Evolutionary conservation across 2,329 filamentous ascomycete species (phyloP), one percentile per base, ranked within the genome.

Genomic region (Colletotrichum euphorbiae): DNA sequence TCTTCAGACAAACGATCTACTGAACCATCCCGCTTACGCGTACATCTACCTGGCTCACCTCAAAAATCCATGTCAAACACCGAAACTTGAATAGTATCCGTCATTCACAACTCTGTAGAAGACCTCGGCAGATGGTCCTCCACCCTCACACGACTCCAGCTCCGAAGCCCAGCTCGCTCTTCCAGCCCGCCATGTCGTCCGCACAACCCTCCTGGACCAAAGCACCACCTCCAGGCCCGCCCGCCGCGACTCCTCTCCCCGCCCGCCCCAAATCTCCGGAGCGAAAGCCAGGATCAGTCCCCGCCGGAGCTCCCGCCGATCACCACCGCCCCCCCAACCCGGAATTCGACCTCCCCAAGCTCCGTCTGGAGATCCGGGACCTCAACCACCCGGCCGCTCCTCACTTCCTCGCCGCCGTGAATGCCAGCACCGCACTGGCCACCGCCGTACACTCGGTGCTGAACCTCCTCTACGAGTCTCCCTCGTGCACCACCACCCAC

Each of bases 401-500:
- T 36, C 80, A 88, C 70, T 97, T 97, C 79, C 87, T 97, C 67
- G 78, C 80, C 58, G 81, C 89, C 43, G 81, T 93, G 70, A 86
- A 92, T 75, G 85, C 90, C 61, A 80, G 88, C 42, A 80, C 83
- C 17, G 86, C 90, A 58, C 82, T 97, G 48, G 80, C 87, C 59
- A 78, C 81, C 12, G 89, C 91, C 65, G 86, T 94, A 36, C 78
- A 85, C 56, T 86, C 87, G 70, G 93, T 98, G 15, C 85, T 96
- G 55, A 81, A 83, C 33, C 85, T 89, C 28, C 89, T 98, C 33
- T 98, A 98, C 78, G 73, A 75, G 50, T 79, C 80, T n/a, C 81
- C 82, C 54, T 72, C 74, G 4, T 77, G 80, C 69, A 74, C 77
- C 28, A 76, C 77, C 51, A 83, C 82, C 40, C 80, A 79, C 59